phyloP scores from a whole-genome alignment of 495 filamentous ascomycete genomes.

The Neurospora sp. region DNA sequence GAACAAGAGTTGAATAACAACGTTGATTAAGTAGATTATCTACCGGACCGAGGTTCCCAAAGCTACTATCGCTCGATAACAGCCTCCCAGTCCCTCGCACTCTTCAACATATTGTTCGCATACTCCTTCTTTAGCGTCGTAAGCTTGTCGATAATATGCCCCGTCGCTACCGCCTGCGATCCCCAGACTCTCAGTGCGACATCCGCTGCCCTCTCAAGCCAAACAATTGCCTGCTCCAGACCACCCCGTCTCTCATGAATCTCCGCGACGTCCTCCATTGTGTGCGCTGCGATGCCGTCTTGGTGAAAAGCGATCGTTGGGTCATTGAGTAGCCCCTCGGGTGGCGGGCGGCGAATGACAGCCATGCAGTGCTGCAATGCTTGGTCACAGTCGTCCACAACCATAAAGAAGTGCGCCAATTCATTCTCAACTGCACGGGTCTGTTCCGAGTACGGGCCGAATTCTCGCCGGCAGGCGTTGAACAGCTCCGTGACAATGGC shows the following conservation, averaged over 20 bases:
- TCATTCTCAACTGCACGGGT: conserved; percentile 20
- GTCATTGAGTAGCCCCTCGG: neutral
- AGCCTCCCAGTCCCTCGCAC: conserved; percentile 17
- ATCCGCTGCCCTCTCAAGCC: conserved; percentile 19
- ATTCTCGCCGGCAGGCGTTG: conserved; percentile 14
- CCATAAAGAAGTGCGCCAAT: conserved; percentile 24
- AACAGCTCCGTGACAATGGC: conserved; percentile 21
- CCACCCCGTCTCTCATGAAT: conserved; percentile 21
- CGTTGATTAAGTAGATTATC: neutral
- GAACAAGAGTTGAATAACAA: no score
- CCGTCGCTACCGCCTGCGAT: conserved; percentile 15
- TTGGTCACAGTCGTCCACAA: conserved; percentile 12
- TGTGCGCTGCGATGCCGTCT: conserved; percentile 21
- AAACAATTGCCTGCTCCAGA: conserved; percentile 15
- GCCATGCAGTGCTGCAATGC: conserved; percentile 22
- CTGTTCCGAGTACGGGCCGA: conserved; percentile 18
- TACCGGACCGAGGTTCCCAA: neutral
- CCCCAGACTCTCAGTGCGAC: conserved; percentile 21
- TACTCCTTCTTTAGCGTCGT: conserved; percentile 17
- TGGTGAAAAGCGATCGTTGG: conserved; percentile 10
- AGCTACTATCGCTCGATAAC: neutral
- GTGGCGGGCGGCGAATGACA: conserved; percentile 14
- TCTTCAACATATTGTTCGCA: conserved; percentile 17
- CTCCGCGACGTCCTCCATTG: conserved; percentile 26
- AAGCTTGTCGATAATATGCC: conserved; percentile 24